Evolutionary conservation across 208 protist species (phyloP).

Genomic region (Crithidia fasciculata): DNA sequence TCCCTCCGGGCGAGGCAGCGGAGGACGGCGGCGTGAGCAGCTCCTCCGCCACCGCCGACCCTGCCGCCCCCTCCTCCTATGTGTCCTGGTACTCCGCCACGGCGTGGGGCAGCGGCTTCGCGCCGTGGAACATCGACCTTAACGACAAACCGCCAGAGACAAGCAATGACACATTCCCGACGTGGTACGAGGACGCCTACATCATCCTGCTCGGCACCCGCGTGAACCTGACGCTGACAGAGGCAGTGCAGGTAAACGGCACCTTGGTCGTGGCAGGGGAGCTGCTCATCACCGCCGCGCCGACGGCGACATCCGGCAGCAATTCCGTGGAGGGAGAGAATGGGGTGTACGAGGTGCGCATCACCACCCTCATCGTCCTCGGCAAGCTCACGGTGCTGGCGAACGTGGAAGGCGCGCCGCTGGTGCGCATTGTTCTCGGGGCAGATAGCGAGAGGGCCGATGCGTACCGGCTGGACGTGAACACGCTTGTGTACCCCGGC

Average conservation of each 20-base stretch:
- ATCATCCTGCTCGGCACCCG: conserved; percentile 34
- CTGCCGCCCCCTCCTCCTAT: neutral
- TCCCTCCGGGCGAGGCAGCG: neutral
- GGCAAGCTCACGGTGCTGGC: conserved; percentile 34
- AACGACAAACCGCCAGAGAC: neutral
- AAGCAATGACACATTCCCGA: neutral
- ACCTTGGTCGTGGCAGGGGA: conserved; percentile 41
- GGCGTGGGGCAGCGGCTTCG: conserved; percentile 33
- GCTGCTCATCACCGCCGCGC: conserved; percentile 17
- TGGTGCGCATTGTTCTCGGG: conserved; percentile 32
- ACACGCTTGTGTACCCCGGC: conserved; percentile 35
- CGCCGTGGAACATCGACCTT: conserved; percentile 23
- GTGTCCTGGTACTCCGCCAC: conserved; percentile 32
- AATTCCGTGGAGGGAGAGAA: neutral
- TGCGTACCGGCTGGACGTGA: conserved; percentile 20
- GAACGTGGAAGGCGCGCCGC: neutral
- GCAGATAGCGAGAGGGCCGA: neutral
- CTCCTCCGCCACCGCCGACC: too few relatives aligned
- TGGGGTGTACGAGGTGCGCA: conserved; percentile 4
- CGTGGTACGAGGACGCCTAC: conserved; percentile 19
- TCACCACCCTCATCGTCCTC: conserved; percentile 38
- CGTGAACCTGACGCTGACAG: conserved; percentile 26
- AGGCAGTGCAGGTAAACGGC: conserved; percentile 29
- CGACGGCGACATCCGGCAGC: neutral
- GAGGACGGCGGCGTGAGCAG: neutral